Percentiles rank a stretch among this genome's conserved stretches.
Evolutionary conservation across 1,284 basidiomycete genomes (phyloP).

Genomic region (Takashimella tepidaria): DNA sequence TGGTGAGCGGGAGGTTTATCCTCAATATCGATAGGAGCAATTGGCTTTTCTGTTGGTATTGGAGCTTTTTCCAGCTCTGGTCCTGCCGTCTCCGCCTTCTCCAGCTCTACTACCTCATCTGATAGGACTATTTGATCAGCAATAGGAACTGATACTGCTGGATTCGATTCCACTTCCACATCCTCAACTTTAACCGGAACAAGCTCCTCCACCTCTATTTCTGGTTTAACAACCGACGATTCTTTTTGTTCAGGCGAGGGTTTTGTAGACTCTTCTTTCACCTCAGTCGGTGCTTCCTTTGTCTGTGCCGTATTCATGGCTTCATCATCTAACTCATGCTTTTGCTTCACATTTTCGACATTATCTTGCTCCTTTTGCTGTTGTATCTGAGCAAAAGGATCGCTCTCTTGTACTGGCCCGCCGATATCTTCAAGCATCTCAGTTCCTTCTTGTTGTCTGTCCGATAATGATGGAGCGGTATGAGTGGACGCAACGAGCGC

Average conservation of each 20-base stretch:
- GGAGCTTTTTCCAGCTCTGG: slow-evolving; percentile 51
- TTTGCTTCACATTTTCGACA: neutral
- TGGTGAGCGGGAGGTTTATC: neutral
- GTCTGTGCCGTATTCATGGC: slow-evolving; percentile 34
- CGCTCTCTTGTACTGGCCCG: neutral
- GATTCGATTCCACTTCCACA: slow-evolving; percentile 18
- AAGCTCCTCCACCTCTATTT: too few relatives aligned
- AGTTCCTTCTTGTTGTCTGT: neutral
- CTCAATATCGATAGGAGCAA: neutral
- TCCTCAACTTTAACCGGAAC: slow-evolving; percentile 53
- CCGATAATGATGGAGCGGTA: neutral
- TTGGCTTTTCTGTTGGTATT: neutral
- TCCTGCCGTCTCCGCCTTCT: too few relatives aligned
- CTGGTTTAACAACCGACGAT: too few relatives aligned
- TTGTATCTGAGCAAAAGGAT: neutral
- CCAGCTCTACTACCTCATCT: too few relatives aligned
- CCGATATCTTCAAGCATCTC: neutral
- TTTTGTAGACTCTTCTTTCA: slow-evolving; percentile 75
- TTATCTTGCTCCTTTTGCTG: neutral
- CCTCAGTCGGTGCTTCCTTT: slow-evolving; percentile 70
- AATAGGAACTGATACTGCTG: too few relatives aligned
- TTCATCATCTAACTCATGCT: neutral
- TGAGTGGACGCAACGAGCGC: neutral
- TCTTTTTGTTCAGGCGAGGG: too few relatives aligned
- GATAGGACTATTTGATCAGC: too few relatives aligned